Evolutionary conservation across 192 early-diverging fungal species (phyloP).

Genomic region (Coemansia sp.): DNA sequence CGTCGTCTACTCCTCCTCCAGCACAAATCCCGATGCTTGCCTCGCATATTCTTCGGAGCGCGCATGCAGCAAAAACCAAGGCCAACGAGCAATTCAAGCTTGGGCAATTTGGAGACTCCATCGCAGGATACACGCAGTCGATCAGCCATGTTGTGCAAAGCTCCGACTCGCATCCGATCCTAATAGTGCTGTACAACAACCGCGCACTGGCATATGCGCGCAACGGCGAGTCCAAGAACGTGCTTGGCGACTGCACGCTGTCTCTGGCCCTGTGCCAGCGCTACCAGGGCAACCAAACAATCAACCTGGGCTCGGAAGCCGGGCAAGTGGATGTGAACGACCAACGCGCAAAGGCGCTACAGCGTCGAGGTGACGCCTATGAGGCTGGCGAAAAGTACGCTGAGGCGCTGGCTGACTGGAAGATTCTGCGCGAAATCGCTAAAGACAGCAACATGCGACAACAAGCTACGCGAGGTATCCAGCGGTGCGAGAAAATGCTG

Average conservation of each 20-base stretch:
- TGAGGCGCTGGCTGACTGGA: constrained; percentile 66
- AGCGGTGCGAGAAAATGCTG: constrained; percentile 59
- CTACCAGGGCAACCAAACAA: constrained; percentile 33
- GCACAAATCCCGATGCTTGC: constrained; percentile 24
- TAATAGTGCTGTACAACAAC: constrained; percentile 78
- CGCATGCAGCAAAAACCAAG: constrained; percentile 49
- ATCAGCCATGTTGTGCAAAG: constrained; percentile 58
- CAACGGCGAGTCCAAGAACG: constrained; percentile 76
- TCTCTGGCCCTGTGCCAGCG: constrained; percentile 37
- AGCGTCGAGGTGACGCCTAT: constrained; percentile 75
- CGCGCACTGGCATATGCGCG: constrained; percentile 79
- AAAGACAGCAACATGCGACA: constrained; percentile 28
- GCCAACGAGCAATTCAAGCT: constrained; percentile 87
- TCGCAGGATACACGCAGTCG: constrained; percentile 66
- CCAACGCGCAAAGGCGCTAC: constrained; percentile 73
- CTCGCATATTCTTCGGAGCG: constrained; percentile 11
- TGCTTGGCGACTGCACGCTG: constrained; percentile 67
- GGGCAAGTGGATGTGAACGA: constrained; percentile 44
- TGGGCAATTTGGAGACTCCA: constrained; percentile 86
- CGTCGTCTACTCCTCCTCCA: not conserved
- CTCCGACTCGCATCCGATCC: constrained; percentile 60
- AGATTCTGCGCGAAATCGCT: constrained; percentile 37
- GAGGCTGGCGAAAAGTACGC: constrained; percentile 82
- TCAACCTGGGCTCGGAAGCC: constrained; percentile 18
- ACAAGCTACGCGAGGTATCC: constrained; percentile 56